Conservation (phyloP, 495 filamentous ascomycete species). For the Daldinia caldariorum region DNA sequence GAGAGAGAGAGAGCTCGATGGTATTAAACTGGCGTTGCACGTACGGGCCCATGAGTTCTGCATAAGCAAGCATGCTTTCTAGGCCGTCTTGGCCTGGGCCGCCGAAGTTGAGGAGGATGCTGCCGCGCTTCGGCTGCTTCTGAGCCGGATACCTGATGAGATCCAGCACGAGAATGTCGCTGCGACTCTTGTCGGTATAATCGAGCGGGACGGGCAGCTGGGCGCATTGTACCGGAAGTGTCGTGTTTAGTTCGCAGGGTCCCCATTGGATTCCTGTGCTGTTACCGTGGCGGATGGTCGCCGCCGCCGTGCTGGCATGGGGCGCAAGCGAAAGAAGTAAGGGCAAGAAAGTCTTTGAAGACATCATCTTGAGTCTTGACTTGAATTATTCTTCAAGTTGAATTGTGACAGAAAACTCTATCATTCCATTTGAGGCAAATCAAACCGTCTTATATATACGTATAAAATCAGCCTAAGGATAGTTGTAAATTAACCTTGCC, state of each 20-base stretch:
- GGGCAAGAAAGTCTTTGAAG: slow-evolving; percentile 7
- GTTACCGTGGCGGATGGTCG: slow-evolving; percentile 14
- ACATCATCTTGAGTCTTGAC: slow-evolving; percentile 26
- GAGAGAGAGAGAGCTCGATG: background rate
- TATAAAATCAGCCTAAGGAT: background rate
- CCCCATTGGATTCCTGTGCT: slow-evolving; percentile 25
- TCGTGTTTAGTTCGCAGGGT: slow-evolving; percentile 33
- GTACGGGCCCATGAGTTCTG: slow-evolving; percentile 29
- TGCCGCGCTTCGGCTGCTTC: slow-evolving; percentile 49
- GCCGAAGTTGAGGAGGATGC: slow-evolving; percentile 60
- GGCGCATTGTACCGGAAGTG: slow-evolving; percentile 49
- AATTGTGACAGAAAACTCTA: background rate
- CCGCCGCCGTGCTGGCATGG: slow-evolving; percentile 9
- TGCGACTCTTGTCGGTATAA: slow-evolving; percentile 48
- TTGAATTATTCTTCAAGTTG: background rate
- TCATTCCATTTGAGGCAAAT: background rate
- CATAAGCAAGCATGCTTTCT: slow-evolving; percentile 28
- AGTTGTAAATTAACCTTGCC: background rate
- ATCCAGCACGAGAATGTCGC: slow-evolving; percentile 48
- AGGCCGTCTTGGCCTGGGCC: slow-evolving; percentile 51
- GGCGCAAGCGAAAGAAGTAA: slow-evolving; percentile 16
- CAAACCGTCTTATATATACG: background rate
- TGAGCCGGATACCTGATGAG: slow-evolving; percentile 49
- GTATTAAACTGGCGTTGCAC: slow-evolving; percentile 5
- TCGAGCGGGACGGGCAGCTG: slow-evolving; percentile 57